Base-by-base conservation (phyloP, 768 basidiomycete genomes). In the Dioszegia aurantiaca region DNA sequence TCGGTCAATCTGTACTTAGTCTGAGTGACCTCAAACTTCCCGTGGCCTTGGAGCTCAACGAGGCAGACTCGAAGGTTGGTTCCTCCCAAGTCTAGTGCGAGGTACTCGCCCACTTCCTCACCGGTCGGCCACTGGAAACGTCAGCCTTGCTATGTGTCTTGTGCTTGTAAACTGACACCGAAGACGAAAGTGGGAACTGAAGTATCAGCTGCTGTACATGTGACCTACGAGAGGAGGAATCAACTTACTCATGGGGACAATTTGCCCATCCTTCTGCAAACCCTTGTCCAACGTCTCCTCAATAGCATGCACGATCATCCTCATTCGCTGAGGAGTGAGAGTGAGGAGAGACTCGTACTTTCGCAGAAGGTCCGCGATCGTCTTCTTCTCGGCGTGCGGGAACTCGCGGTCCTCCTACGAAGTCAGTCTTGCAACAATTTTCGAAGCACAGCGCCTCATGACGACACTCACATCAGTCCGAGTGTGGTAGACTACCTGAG, bases 11-110 rank as follows among this genome's bases (percentile, higher is more conserved):
- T 87, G 78, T 97, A 98, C 78, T 99, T 99, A 33, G 92, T 87
- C 75, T 98, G 94, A 0, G 92, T 91, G 66, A 99, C 87, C 78
- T 97, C 92, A 76, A 98, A 99, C 80, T 94, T 93, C 59, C 95
- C 94, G 10, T 86, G 83, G 24, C 95, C 95, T 65, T 88, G 85
- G 1, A 99, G 80, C 27, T 86, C 88, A 48, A 99, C 94, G 42
- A 95, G 86, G 79, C 95, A 99, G 42, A 97, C 95, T 42, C 95
- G 91, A n/a, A 99, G 83, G 73, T 99, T 98, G 23, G 94, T 98
- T 31, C 93, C 93, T 54, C 80, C 79, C 30, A 80, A 70, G 62
- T 80, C 80, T 47, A 99, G 79, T 8, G 95, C 91, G 36, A 98
- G 85, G 77, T 82, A 95, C 54, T 92, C 87, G 11, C 95, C 94